Conservation (phyloP, 805 yeast genomes). For the Wickerhamiella musiphila region DNA sequence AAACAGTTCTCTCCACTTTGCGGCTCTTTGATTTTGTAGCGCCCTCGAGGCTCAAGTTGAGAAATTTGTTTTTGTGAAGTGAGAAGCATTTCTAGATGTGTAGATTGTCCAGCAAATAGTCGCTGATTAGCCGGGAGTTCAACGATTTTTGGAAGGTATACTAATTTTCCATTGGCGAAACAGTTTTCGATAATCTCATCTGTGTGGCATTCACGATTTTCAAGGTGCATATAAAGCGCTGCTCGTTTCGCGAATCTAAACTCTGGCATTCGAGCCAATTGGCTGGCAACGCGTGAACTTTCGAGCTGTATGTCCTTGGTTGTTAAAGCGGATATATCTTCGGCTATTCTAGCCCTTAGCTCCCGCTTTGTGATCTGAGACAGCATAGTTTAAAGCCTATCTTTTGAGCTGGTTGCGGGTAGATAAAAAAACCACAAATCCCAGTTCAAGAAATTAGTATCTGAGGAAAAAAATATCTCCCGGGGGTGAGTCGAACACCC, state of each 20-base stretch:
- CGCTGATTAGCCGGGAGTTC: slow-evolving; percentile 33
- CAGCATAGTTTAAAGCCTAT: slow-evolving; percentile 9
- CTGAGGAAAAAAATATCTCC: slow-evolving; percentile 6
- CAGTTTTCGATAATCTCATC: slow-evolving; percentile 32
- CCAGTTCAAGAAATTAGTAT: neutral
- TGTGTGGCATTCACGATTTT: slow-evolving; percentile 51
- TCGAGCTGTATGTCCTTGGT: too few species aligned
- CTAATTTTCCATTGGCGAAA: slow-evolving; percentile 30
- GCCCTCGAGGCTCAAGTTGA: slow-evolving; percentile 46
- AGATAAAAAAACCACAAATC: neutral
- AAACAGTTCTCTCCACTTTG: slow-evolving; percentile 14
- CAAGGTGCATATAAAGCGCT: slow-evolving; percentile 69
- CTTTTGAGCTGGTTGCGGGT: slow-evolving; percentile 6
- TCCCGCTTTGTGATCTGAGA: slow-evolving; percentile 1
- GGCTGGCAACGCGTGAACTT: too few species aligned
- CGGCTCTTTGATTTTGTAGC: slow-evolving; percentile 56
- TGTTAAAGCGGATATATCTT: slow-evolving; percentile 14
- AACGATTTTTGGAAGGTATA: slow-evolving; percentile 26
- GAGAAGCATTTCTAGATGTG: slow-evolving; percentile 39
- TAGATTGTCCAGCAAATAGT: slow-evolving; percentile 19
- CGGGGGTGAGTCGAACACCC: slow-evolving; percentile 18
- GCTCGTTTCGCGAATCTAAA: slow-evolving; percentile 32
- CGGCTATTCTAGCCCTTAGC: slow-evolving; percentile 12
- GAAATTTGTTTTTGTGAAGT: slow-evolving; percentile 26
- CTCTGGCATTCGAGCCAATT: slow-evolving; percentile 20